Evolutionary conservation across 1,284 basidiomycete genomes (phyloP), one percentile per base, ranked within the genome.

Genomic region (Boletus albobrunnescens): DNA sequence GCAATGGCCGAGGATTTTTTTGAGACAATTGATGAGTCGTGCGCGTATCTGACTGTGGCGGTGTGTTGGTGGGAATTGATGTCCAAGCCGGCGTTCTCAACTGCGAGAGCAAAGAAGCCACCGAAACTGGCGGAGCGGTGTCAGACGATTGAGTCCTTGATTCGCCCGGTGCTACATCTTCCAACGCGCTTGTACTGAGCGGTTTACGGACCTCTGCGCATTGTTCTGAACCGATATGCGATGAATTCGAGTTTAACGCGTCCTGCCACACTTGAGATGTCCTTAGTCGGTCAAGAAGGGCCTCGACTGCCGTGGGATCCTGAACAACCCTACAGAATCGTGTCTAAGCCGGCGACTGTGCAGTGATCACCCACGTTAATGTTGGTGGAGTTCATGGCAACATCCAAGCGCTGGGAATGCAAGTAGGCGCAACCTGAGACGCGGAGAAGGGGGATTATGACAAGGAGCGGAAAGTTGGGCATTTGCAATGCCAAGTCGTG

Each of bases 21-120:
- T 11, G 44, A 37, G 58, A 44, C 3, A 41, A 14, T 27, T 44
- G 40, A 43, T 39, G 58, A 17, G 36, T 33, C 11, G 42, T 27
- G 41, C 24, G 40, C 30, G 46, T n/a, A 36, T 42, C 36, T 39
- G 50, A 47, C 36, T 40, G 44, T 19, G 47, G 36, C 22, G 60
- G 46, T 35, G 46, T 56, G 44, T 41, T 39, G 45, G 26, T 44
- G 22, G 52, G 36, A 41, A 43, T 48, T 33, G 53, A 55, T 28
- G 49, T 19, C 49, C 48, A 50, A 30, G 47, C 45, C 2, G 67
- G 50, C 8, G 71, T 53, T 47, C 76, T 75, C 44, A 87, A 61
- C 57, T 84, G 84, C 26, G 84, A 83, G 42, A 87, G 74, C n/a
- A 87, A 66, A 32, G 76, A 71, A 26, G 84, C 82, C 19, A 87